A percentile compares a stretch with the other conserved stretches of the same genome.
Conservation (phyloP, 202 grass and related monocot genomes). For the Schoenoplectus triqueter region DNA sequence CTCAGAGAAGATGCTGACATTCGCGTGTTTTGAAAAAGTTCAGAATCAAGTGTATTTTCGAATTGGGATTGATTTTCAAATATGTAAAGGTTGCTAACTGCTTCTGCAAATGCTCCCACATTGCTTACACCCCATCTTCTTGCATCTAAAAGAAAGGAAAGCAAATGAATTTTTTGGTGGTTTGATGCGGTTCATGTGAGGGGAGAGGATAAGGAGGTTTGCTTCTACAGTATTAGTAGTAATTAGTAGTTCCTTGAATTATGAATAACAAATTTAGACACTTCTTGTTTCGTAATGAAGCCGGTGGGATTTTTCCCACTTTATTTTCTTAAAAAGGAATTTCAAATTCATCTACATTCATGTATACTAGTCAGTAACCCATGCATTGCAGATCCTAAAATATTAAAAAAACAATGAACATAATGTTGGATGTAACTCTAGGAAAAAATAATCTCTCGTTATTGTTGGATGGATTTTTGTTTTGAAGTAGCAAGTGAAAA, state of each 20-base stretch:
- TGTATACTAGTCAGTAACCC: too few relatives aligned
- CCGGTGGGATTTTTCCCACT: too few relatives aligned
- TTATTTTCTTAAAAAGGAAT: too few relatives aligned
- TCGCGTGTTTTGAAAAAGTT: slow-evolving; percentile 66
- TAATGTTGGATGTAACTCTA: too few relatives aligned
- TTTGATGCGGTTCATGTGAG: background rate
- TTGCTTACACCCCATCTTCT: slow-evolving; percentile 72
- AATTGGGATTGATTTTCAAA: slow-evolving; percentile 56
- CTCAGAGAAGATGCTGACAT: slow-evolving; percentile 79
- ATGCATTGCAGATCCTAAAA: too few relatives aligned
- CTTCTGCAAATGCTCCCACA: slow-evolving; percentile 54
- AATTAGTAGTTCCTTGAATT: background rate
- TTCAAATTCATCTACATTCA: background rate
- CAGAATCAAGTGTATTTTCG: slow-evolving; percentile 60
- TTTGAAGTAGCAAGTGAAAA: too few relatives aligned
- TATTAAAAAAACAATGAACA: too few relatives aligned
- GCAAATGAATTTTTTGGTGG: background rate
- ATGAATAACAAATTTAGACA: background rate
- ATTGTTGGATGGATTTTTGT: too few relatives aligned
- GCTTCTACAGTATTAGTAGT: background rate
- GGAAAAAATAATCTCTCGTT: too few relatives aligned
- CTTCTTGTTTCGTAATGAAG: too few relatives aligned
- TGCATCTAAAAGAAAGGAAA: slow-evolving; percentile 28
- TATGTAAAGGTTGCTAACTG: slow-evolving; percentile 43
- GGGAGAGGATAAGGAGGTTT: background rate